Percentiles rank a stretch among this genome's conserved stretches.
These are phyloP conservation scores for Monilinia aucupariae DNA, from an alignment of 2,329 filamentous ascomycete species.

Conservation along the genomic window DNA sequence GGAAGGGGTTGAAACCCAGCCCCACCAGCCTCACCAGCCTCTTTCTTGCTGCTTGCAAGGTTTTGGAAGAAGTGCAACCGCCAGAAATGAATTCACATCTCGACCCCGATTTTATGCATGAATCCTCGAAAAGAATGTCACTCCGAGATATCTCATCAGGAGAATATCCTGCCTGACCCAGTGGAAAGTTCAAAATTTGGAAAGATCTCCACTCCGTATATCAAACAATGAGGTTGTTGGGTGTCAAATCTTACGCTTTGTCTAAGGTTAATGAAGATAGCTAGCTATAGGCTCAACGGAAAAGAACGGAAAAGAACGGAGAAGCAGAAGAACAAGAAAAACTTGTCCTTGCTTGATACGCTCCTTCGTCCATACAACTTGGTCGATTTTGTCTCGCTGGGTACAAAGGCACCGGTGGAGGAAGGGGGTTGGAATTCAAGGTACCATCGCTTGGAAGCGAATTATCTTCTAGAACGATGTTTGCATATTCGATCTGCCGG, in stretches of 20 bases:
- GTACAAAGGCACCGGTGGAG: neutral
- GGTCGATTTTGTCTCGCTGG: neutral
- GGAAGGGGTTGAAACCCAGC: slow-evolving; percentile 8
- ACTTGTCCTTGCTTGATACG: slow-evolving; percentile 17
- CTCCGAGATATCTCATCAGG: no score
- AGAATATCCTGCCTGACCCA: neutral
- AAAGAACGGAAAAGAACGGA: neutral
- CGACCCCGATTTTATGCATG: neutral
- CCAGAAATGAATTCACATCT: neutral
- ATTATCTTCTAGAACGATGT: neutral
- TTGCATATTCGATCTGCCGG: slow-evolving; percentile 3
- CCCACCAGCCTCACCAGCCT: no score
- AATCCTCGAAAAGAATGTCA: neutral
- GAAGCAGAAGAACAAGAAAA: neutral
- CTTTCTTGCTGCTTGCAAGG: neutral
- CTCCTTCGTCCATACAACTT: neutral
- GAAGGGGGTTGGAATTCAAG: neutral
- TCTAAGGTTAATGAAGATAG: neutral
- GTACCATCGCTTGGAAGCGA: neutral
- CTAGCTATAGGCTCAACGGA: neutral
- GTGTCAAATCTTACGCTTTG: neutral
- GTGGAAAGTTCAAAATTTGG: neutral
- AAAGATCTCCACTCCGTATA: neutral
- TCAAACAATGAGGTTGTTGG: neutral
- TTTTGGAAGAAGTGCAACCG: neutral